phyloP scores from a whole-genome alignment of 306 rosid genomes.

The Crotalaria pallida region DNA sequence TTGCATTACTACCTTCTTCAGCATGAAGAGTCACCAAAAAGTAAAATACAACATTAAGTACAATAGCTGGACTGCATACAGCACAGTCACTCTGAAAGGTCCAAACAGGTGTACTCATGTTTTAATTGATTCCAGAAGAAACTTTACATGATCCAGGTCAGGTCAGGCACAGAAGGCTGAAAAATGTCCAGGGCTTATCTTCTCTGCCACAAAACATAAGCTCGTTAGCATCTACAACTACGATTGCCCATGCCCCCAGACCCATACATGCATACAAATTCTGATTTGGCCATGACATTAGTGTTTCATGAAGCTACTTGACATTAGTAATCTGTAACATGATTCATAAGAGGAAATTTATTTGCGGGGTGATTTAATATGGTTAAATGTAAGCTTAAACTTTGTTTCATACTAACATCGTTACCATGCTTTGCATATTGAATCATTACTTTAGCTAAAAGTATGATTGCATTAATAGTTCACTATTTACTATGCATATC shows the following conservation, averaged over 20 bases:
- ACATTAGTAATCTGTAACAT: slow-evolving; percentile 2
- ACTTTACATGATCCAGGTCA: slow-evolving; percentile 20
- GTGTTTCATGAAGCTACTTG: slow-evolving; percentile 9
- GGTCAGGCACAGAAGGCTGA: slow-evolving; percentile 25
- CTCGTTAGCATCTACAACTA: slow-evolving; percentile 8
- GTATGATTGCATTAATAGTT: neutral
- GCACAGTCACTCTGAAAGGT: slow-evolving; percentile 15
- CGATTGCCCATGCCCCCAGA: neutral
- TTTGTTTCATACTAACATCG: neutral
- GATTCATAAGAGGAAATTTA: neutral
- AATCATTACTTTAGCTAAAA: neutral
- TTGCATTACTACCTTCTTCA: slow-evolving; percentile 20
- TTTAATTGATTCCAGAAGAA: slow-evolving; percentile 23
- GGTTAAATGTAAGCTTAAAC: neutral
- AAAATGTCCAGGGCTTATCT: slow-evolving; percentile 9
- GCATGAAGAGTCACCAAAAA: slow-evolving; percentile 24
- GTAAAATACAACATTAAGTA: slow-evolving; percentile 29
- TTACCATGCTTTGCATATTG: neutral
- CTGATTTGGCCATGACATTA: slow-evolving; percentile 6
- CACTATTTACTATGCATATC: neutral
- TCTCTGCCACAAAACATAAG: slow-evolving; percentile 26
- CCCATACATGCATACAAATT: neutral
- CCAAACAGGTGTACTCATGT: neutral
- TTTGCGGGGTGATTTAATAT: neutral
- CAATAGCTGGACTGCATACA: slow-evolving; percentile 13